These are phyloP conservation scores for Taphrina communis DNA, from an alignment of 1,139 yeast genomes.

Conservation along the genomic window DNA sequence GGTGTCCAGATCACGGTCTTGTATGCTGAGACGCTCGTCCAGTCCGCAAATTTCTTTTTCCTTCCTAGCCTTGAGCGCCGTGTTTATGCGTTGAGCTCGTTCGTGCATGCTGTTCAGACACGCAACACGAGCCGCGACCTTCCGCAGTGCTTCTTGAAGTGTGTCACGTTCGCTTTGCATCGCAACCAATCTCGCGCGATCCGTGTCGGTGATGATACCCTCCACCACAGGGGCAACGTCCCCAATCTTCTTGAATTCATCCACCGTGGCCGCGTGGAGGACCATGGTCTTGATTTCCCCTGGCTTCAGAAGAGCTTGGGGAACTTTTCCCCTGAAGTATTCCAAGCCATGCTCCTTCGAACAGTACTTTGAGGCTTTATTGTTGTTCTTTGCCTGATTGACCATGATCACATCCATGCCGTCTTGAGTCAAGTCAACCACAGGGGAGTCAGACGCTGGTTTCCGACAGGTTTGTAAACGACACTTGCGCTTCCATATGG, in stretches of 20 bases:
- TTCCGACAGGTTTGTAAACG: conserved; percentile 64
- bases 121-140: conserved; percentile 43
- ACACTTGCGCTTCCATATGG: conserved; percentile 76
- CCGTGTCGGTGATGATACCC: conserved; percentile 43
- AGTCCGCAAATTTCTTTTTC: conserved; percentile 56
- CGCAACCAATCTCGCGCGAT: conserved; percentile 26
- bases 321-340: conserved; percentile 55
- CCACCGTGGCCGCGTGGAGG: conserved; percentile 52
- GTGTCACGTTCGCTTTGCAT: conserved; percentile 28
- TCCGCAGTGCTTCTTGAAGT: conserved; percentile 38
- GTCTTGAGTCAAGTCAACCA: not conserved
- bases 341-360: conserved; percentile 69
- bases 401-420: conserved; percentile 46
- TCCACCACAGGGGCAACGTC: conserved; percentile 50
- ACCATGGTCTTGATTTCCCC: conserved; percentile 51
- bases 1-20: conserved; percentile 45
- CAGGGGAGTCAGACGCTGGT: conserved; percentile 56
- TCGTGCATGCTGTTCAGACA: conserved; percentile 46
- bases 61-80: conserved; percentile 47
- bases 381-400: conserved; percentile 37
- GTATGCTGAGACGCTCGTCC: conserved; percentile 50
- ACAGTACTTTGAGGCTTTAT: conserved; percentile 64
- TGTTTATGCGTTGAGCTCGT: conserved; percentile 43
- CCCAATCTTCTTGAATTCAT: conserved; percentile 52
- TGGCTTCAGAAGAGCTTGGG: conserved; percentile 42